phyloP scores from a whole-genome alignment of 164 flowering plant species.

The Vitis cinerea region DNA sequence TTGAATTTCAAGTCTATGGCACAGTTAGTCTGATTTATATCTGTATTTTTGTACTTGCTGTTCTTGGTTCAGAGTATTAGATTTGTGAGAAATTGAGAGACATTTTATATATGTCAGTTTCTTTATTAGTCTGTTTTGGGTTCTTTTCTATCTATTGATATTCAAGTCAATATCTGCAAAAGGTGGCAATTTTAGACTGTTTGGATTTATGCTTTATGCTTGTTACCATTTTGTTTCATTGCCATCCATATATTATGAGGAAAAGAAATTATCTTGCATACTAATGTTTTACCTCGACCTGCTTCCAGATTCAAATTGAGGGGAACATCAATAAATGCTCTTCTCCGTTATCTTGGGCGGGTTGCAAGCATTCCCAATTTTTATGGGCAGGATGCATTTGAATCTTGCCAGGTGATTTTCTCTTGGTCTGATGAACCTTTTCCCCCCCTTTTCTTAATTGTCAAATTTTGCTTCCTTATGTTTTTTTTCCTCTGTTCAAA shows the following conservation, averaged over 20 bases:
- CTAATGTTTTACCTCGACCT: background rate
- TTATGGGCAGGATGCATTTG: conserved; percentile 48
- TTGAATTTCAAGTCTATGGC: too few species aligned
- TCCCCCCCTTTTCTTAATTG: too few species aligned
- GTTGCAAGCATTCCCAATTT: conserved; percentile 41
- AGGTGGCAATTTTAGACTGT: background rate
- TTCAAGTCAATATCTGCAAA: background rate
- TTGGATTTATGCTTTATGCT: background rate
- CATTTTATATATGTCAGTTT: background rate
- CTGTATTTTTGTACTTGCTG: background rate
- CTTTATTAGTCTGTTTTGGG: background rate
- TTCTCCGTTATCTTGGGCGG: conserved; percentile 69
- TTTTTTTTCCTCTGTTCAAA: too few species aligned
- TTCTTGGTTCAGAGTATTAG: background rate
- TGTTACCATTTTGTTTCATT: background rate
- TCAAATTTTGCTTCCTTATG: too few species aligned
- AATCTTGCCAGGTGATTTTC: conserved; percentile 57
- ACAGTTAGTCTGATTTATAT: too few species aligned
- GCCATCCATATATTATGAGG: background rate
- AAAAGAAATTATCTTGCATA: background rate
- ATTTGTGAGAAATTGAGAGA: background rate
- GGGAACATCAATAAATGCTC: conserved; percentile 34
- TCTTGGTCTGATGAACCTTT: too few species aligned
- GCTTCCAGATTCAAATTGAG: conserved; percentile 48
- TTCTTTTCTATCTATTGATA: background rate